Conservation (phyloP, 306 rosid genomes). For the Vigna unguiculata region DNA sequence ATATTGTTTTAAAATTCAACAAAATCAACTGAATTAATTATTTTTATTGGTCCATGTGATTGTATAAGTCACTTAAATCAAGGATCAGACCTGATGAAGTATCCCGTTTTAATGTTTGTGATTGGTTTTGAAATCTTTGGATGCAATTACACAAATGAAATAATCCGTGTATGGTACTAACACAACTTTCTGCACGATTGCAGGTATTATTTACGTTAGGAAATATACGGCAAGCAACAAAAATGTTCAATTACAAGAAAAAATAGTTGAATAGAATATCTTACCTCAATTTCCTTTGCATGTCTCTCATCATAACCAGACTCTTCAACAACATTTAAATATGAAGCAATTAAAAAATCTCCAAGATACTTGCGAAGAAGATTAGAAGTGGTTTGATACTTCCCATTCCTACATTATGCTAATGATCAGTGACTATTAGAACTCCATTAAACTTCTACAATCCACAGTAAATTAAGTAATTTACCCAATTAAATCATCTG, state of each 20-base stretch:
- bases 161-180: constrained; percentile 34
- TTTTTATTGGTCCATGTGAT: too few species aligned
- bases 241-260: constrained; percentile 28
- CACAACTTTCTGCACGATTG: constrained; percentile 25
- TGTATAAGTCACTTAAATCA: too few species aligned
- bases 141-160: constrained; percentile 35
- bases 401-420: constrained; percentile 69
- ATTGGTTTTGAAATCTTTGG: constrained; percentile 30
- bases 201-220: constrained; percentile 27
- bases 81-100: too few species aligned
- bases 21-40: background rate
- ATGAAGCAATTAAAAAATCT: constrained; percentile 87
- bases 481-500: constrained; percentile 79
- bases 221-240: constrained; percentile 31
- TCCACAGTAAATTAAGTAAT: constrained; percentile 43
- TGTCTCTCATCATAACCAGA: constrained; percentile 83
- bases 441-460: constrained; percentile 22
- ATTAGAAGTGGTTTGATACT: constrained; percentile 62
- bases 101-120: background rate
- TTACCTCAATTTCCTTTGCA: constrained; percentile 90
- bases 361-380: constrained; percentile 96
- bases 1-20: too few species aligned
- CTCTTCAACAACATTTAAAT: constrained; percentile 78
- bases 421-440: constrained; percentile 28
- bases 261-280: constrained; percentile 43